Evolutionary conservation across 2,329 filamentous ascomycete species (phyloP), one percentile per base, ranked within the genome.

Genomic region (Hypoxylon sp.): DNA sequence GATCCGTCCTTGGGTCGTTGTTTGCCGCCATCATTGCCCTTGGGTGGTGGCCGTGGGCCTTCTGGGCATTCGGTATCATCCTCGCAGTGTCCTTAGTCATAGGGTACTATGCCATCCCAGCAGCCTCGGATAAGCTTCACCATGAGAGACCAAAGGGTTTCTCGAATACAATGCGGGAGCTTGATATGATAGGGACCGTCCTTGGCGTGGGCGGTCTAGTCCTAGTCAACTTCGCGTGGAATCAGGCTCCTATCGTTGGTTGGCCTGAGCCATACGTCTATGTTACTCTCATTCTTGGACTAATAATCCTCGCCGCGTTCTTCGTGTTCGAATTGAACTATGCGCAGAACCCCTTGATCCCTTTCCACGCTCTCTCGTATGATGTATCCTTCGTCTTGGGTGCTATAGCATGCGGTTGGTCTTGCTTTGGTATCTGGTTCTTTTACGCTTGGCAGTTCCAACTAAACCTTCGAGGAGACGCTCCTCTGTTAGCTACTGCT

Each of bases 141-240:
- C 59, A 51, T 37, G 70, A 59, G 6, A 64, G 35, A 26, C 66
- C 69, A 13, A 50, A 63, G 42, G 69, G 66, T 5, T 44, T 69
- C 1, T 47, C 50, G 29, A 47, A 62, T 5, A 60, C 26, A 4
- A 8, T 67, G n/a, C 46, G 37, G 22, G 73, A 67, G 62, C 70
- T 72, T 53, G 78, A 73, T 63, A 47, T 77, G 6, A 52, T 69
- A 3, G 76, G 76, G 26, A 71, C 74, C 0, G 48, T 76, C 14
- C 70, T 76, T 3, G 87, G 87, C 1, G 82, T 89, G 29, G 76
- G 79, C 0, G 85, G 82, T 1, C 79, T 90, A 48, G 79, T 88
- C 1, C 76, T 90, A 2, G 80, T 89, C 75, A 89, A 89, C 74
- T 84, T 89, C 65, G 84, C 86, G 0, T 88, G 86, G 84, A 89